Base-by-base conservation (phyloP, 2,329 filamentous ascomycete species). In the Akanthomyces muscarius region DNA sequence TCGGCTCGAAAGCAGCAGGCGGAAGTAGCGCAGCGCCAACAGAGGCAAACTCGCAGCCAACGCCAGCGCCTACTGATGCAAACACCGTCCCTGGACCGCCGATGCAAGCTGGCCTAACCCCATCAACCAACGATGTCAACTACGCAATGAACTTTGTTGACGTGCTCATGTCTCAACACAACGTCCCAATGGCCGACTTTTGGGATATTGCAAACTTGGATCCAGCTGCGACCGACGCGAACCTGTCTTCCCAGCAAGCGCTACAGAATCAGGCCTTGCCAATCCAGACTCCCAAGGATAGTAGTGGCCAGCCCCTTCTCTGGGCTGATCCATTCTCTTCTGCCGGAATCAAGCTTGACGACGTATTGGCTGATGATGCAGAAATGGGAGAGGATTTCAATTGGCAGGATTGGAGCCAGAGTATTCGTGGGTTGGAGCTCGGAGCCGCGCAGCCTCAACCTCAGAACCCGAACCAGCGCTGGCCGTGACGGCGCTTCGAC, bases 371-470 rank as follows among this genome's bases (percentile, higher is more conserved):
- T 7, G 75, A 76, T 54, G 73, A 77, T 28, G 67, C 74, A 50
- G 78, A 78, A 42, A 75, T 78, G 69, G 77, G 78, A 2, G 73
- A 75, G 3, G 74, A 77, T 7, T 81, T 82, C 63, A 76, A 81
- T 65, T 83, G 80, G 80, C 77, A 81, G 55, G 76, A 77, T 62
- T 83, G 80, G 77, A 78, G 77, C 63, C 75, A 79, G 62, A 78
- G 69, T 65, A 73, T 79, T 50, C 73, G 72, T 33, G 76, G 75
- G 0, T 64, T 78, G 61, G 77, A 76, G 68, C 73, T 75, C 68
- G 72, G 70, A 54, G 69, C 66, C 33, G 65, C 66, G 1, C 68
- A 69, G 47, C 58, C 66, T 5, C 68, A 61, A 18, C 42, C 52
- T 44, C 14, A 21, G 16, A 62, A 57, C 21, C 50, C 50, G 18